Percentiles rank a stretch among this genome's conserved stretches.
phyloP scores from a whole-genome alignment of 73 alveolate genomes.

The Paramecium caudatum region DNA sequence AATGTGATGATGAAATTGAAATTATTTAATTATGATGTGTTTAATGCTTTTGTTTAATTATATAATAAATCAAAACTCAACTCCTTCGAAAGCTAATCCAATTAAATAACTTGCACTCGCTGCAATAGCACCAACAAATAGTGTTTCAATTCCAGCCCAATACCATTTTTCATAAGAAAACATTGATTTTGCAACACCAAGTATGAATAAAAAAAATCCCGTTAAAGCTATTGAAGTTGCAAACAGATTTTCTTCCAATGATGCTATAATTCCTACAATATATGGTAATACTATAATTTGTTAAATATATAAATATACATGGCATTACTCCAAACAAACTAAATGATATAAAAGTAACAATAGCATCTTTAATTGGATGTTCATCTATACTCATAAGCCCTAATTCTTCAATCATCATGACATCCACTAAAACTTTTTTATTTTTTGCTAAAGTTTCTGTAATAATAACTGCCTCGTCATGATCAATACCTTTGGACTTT shows the following conservation, averaged over 20 bases:
- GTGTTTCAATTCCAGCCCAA: slow-evolving; percentile 72
- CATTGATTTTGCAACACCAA: slow-evolving; percentile 73
- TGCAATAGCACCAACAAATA: slow-evolving; percentile 62
- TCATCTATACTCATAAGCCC: slow-evolving; percentile 72
- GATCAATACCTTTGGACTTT: slow-evolving; percentile 71
- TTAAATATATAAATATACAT: neutral
- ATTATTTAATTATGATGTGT: neutral
- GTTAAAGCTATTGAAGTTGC: slow-evolving; percentile 61
- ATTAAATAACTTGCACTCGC: slow-evolving; percentile 72
- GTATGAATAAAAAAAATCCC: slow-evolving; percentile 58
- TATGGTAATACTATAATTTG: slow-evolving; percentile 52
- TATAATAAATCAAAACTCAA: neutral
- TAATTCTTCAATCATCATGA: slow-evolving; percentile 78
- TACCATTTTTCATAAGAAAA: slow-evolving; percentile 73
- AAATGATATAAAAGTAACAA: slow-evolving; percentile 71
- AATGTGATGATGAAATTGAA: neutral
- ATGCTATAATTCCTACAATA: slow-evolving; percentile 65
- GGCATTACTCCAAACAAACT: slow-evolving; percentile 74
- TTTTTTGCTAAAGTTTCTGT: slow-evolving; percentile 71
- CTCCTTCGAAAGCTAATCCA: slow-evolving; percentile 71
- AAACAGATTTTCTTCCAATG: slow-evolving; percentile 42
- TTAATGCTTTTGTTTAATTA: neutral
- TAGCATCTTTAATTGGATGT: slow-evolving; percentile 73
- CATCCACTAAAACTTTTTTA: slow-evolving; percentile 71
- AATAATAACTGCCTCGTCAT: slow-evolving; percentile 73